Conservation (phyloP, 2,329 filamentous ascomycete genomes). For the Rutstroemia sp. region DNA sequence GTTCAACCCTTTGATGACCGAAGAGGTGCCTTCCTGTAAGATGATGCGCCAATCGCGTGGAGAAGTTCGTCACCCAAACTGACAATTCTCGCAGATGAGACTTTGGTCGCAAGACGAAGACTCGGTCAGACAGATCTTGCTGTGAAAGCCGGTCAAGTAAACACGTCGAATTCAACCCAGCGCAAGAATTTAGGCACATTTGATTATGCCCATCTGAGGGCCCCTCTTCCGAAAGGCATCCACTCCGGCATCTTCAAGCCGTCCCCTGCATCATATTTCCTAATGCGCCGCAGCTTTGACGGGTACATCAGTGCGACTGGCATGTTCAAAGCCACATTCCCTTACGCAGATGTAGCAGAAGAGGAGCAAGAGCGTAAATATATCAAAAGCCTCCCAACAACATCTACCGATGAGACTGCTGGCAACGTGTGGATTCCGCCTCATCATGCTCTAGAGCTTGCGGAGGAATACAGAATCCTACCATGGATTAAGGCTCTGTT, state of each 20-base stretch:
- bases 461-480: slow-evolving; percentile 78
- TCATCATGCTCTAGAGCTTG: slow-evolving; percentile 69
- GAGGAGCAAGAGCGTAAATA: slow-evolving; percentile 73
- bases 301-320: slow-evolving; percentile 80
- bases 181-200: slow-evolving; percentile 72
- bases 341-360: slow-evolving; percentile 64
- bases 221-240: slow-evolving; percentile 85
- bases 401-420: slow-evolving; percentile 85
- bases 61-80: slow-evolving; percentile 10
- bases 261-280: slow-evolving; percentile 82
- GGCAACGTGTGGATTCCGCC: slow-evolving; percentile 96
- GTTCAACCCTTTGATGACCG: slow-evolving; percentile 60
- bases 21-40: slow-evolving; percentile 58
- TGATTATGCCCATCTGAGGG: slow-evolving; percentile 92
- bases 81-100: slow-evolving; percentile 22
- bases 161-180: slow-evolving; percentile 63
- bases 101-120: slow-evolving; percentile 65
- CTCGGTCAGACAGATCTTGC: slow-evolving; percentile 88
- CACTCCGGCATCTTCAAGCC: slow-evolving; percentile 88
- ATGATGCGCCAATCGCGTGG: slow-evolving; percentile 21
- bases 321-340: slow-evolving; percentile 89
- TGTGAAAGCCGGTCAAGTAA: slow-evolving; percentile 70
- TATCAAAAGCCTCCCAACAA: slow-evolving; percentile 74
- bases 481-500: slow-evolving; percentile 90
- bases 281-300: slow-evolving; percentile 86